A percentile compares a stretch with the other conserved stretches of the same genome.
Evolutionary conservation across 495 filamentous ascomycete species (phyloP).

Genomic region (Penicillium odoratum): DNA sequence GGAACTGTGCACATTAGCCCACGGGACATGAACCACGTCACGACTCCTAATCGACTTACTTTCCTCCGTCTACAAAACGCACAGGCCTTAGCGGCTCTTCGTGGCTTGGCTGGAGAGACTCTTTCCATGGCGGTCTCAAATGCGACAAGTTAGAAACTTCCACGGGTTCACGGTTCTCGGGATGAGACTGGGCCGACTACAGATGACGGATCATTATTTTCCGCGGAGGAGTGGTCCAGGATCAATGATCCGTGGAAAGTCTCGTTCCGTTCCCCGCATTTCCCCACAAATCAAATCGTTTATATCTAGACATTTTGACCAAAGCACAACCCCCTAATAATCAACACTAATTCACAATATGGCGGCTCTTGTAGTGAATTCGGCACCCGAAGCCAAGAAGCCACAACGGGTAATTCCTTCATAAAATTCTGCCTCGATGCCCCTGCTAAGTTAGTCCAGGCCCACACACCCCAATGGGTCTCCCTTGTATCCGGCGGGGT

Average conservation of each 20-base stretch:
- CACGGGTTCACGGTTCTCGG: neutral
- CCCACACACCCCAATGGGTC: conserved; percentile 33
- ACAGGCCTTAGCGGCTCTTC: conserved; percentile 28
- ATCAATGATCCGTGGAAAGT: conserved; percentile 10
- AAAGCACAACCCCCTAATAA: neutral
- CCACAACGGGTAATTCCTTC: neutral
- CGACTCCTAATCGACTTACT: conserved; percentile 11
- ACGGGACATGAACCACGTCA: neutral
- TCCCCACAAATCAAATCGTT: conserved; percentile 1
- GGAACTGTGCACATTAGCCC: conserved; percentile 18
- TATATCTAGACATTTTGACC: neutral
- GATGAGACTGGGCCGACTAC: conserved; percentile 1
- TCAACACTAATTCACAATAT: neutral
- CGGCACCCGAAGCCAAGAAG: neutral
- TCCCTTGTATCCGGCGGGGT: conserved; percentile 55
- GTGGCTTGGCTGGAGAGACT: conserved; percentile 6
- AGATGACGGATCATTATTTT: neutral
- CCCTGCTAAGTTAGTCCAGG: neutral
- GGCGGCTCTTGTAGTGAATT: neutral
- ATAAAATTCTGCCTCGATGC: neutral
- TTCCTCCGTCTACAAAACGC: conserved; percentile 32
- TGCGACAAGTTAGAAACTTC: neutral
- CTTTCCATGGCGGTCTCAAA: conserved; percentile 14
- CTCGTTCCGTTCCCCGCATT: conserved; percentile 11
- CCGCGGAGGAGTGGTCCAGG: neutral